Evolutionary conservation across 805 yeast genomes (phyloP), one percentile per base, ranked within the genome.

Genomic region (Groenewaldozyma salmanticensis): DNA sequence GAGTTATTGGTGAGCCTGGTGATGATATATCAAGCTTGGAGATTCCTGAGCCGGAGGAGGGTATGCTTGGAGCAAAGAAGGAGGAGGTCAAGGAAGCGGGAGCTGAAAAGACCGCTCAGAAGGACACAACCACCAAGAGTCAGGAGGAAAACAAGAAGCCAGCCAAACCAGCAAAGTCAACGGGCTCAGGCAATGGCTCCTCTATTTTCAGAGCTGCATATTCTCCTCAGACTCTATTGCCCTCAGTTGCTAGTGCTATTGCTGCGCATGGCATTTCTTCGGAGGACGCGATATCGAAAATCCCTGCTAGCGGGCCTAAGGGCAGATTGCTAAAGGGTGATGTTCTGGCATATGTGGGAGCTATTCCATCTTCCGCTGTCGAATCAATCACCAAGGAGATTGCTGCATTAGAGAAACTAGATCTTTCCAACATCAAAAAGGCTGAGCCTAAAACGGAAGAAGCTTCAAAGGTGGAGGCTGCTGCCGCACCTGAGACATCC

Each of bases 301-400:
- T 90, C 52, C 66, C 74, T 32, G 94, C 96, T 5, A 71, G 94
- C 1, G 98, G 97, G 17, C 94, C 94, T 21, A 72, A 78, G 42
- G 97, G 97, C 6, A 73, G 95, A 54, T 59, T 90, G 32, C 69
- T 90, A 48, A 84, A 82, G 64, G 97, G 97, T 48, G 98, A 90
- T 60, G 90, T 88, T 1, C 69, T 88, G 49, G 92, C 94, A 0
- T 77, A 75, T 57, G 55, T 88, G 39, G 96, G 97, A 21, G 62
- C 72, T 46, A 81, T 88, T 40, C 62, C 84, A 7, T 52, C 65
- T 31, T 77, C 73, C 5, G 63, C 79, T 4, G 76, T 77, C 19
- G 52, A 61, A 16, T 58, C 64, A 17, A 68, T 88, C 43, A 67
- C 82, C 4, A 63, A 73, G 22, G 41, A 65, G 57, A 64, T 88